Base-by-base conservation (phyloP, 441 rosid genomes). In the Bocquillonia castaneifolia region DNA sequence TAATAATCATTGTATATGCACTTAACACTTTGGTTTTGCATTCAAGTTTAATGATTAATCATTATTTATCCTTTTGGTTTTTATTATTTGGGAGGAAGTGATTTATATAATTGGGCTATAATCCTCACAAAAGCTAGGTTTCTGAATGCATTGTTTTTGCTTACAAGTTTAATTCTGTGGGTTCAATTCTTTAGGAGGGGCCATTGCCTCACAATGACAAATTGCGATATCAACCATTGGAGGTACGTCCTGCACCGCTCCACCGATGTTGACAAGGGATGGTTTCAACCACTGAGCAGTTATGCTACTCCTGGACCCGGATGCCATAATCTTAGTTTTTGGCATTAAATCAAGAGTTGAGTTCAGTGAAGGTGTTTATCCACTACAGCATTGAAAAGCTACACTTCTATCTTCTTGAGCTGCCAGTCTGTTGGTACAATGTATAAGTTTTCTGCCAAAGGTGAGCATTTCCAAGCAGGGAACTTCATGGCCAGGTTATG, bases 181-280 rank as follows among this genome's bases (percentile, higher is more conserved):
- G 48, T 63, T 72, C 15, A 67, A 76, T 68, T 74, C 58, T 69
- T 54, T 78, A 93, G 98, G 96, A 83, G 72, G 92, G 80, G 70
- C 85, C 86, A 15, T 71, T 84, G 82, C 92, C 88, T 75, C 91
- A 59, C 70, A 90, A 87, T 47, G 88, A 87, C 64, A 80, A 73
- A 52, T 71, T 85, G 76, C 83, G 87, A 57, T 90, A 88, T 74
- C 87, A 84, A 72, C 87, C 97, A 39, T 22, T 88, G 71, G 92
- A 93, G 69, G 61, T 93, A 73, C 86, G 83, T 73, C 86, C 96
- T 63, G 96, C 96, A 2, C 94, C 88, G 0, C 89, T 88, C 44
- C 94, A 88, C 72, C 81, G 92, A 79, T 64, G 90, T 77, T 84
- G 72, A 75, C 2, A 29, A 18, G 20, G 17, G n/a, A 12, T 15